phyloP scores from a whole-genome alignment of 768 basidiomycete genomes.

The Tricholoma saponaceum region DNA sequence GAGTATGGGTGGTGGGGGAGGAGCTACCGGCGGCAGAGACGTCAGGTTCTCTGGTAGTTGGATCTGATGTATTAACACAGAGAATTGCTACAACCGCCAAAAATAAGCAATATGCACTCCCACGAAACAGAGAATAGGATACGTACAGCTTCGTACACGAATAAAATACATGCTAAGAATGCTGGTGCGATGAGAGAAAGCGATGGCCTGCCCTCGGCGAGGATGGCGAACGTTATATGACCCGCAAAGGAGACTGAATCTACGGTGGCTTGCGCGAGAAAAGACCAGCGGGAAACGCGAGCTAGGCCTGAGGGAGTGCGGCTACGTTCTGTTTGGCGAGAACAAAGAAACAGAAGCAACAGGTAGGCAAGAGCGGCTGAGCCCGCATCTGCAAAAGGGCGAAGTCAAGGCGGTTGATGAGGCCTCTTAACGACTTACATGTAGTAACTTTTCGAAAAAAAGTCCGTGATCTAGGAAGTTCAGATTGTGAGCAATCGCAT shows the following conservation, averaged over 20 bases:
- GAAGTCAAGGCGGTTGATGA: neutral
- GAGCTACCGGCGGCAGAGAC: slow-evolving; percentile 16
- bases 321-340: slow-evolving; percentile 71
- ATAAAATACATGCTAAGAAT: slow-evolving; percentile 74
- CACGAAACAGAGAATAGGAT: neutral
- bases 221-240: slow-evolving; percentile 83
- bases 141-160: slow-evolving; percentile 78
- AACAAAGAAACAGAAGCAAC: slow-evolving; percentile 58
- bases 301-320: slow-evolving; percentile 77
- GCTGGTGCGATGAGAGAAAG: slow-evolving; percentile 81
- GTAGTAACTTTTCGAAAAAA: slow-evolving; percentile 77
- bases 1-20: slow-evolving; percentile 23
- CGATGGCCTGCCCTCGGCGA: slow-evolving; percentile 79
- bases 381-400: slow-evolving; percentile 58
- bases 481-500: neutral
- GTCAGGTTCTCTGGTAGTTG: slow-evolving; percentile 69
- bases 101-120: neutral
- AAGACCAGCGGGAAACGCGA: slow-evolving; percentile 79
- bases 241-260: slow-evolving; percentile 86
- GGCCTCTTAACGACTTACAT: slow-evolving; percentile 31
- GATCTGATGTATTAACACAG: slow-evolving; percentile 74
- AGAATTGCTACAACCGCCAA: slow-evolving; percentile 62
- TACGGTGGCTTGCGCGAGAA: slow-evolving; percentile 72
- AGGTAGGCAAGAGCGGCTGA: slow-evolving; percentile 65
- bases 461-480: slow-evolving; percentile 40